Base-by-base conservation (phyloP, 495 filamentous ascomycete genomes). In the Trichodelitschia bisporula region DNA sequence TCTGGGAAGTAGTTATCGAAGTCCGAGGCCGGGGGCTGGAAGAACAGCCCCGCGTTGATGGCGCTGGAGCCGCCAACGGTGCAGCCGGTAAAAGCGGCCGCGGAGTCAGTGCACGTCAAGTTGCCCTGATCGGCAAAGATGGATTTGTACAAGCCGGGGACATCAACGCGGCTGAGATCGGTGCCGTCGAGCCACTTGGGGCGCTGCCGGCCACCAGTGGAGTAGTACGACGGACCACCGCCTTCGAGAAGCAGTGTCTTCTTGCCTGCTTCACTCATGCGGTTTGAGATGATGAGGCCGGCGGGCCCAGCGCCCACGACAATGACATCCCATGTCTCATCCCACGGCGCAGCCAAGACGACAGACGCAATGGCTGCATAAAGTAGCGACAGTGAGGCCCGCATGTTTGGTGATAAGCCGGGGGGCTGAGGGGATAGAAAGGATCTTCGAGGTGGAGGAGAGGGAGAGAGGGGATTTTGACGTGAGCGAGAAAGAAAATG, bases 181-280 rank as follows among this genome's bases (percentile, higher is more conserved):
- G 20, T 35, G 27, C 36, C 21, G 37, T 35, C 38, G 34, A 15
- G 30, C 11, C 1, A 38, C n/a, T n/a, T n/a, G n/a, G n/a, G n/a
- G n/a, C n/a, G n/a, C n/a, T n/a, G n/a, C n/a, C n/a, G n/a, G n/a
- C n/a, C n/a, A n/a, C n/a, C n/a, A n/a, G n/a, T n/a, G n/a, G n/a
- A n/a, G n/a, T n/a, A n/a, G n/a, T n/a, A 21, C 4, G 48, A 45
- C 6, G 47, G 45, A 29, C 40, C 34, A 6, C 55, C 53, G 29
- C 44, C 40, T 28, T 58, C 55, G 13, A 58, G 39, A 9, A 58
- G 44, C 1, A 58, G 44, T 3, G 54, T 48, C n/a, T 41, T 50
- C 9, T 29, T 37, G 46, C 51, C 32, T 35, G 30, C 43, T 46
- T 49, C 47, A 46, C 20, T 39, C 36, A 33, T 43, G 38, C 33